Evolutionary conservation across 1,284 basidiomycete species (phyloP).

Genomic region (Sporisorium scitamineum): DNA sequence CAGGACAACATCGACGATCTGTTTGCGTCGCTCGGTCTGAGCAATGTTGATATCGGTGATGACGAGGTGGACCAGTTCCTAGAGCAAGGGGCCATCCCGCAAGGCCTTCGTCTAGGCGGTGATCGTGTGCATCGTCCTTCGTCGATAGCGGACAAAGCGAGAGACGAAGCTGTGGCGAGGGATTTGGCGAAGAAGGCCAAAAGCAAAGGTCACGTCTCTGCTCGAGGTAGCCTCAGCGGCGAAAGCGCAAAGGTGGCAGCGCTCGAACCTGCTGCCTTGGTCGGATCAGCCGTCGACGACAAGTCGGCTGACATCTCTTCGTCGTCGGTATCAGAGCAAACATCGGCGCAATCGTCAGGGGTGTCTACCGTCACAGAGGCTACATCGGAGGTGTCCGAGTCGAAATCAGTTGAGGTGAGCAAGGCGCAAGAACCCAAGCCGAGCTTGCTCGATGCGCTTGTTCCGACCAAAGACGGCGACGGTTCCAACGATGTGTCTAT

Average conservation of each 20-base stretch:
- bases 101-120: constrained; percentile 48
- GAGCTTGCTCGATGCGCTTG: not conserved
- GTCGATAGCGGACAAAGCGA: constrained; percentile 51
- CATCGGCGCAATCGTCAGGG: constrained; percentile 1
- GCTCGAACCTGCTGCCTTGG: constrained; percentile 13
- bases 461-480: not conserved
- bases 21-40: constrained; percentile 61
- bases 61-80: constrained; percentile 65
- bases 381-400: not conserved
- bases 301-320: not conserved
- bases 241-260: not conserved
- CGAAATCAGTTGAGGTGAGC: constrained; percentile 3
- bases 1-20: constrained; percentile 61
- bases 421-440: constrained; percentile 1
- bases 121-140: constrained; percentile 39
- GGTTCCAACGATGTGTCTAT: not conserved
- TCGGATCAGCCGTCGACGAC: constrained; percentile 12
- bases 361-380: constrained; percentile 1
- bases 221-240: constrained; percentile 23
- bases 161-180: constrained; percentile 52
- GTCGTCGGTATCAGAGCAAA: constrained; percentile 1
- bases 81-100: constrained; percentile 52
- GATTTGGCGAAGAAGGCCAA: constrained; percentile 48
- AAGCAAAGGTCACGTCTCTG: constrained; percentile 41
- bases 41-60: constrained; percentile 57